A percentile compares a stretch with the other conserved stretches of the same genome.
These are phyloP conservation scores for Lactifluus subvellereus DNA, from an alignment of 768 basidiomycete genomes.

Conservation along the genomic window DNA sequence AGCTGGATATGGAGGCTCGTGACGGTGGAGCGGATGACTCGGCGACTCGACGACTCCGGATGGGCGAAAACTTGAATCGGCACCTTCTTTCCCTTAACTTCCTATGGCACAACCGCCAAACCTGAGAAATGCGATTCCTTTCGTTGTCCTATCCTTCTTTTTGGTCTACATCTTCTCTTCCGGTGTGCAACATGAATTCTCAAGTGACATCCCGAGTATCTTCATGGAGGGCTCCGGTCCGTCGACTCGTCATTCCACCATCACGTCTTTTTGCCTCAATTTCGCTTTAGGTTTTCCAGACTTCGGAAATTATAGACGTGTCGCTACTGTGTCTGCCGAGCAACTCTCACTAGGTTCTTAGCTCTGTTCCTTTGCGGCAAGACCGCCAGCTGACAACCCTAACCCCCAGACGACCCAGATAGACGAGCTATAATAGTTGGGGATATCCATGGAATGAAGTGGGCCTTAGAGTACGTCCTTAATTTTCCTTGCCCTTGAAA, in stretches of 20 bases:
- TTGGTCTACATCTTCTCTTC: conserved; percentile 40
- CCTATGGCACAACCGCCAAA: conserved; percentile 14
- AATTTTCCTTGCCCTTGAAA: neutral
- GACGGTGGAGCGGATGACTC: no score
- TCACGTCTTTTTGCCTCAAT: neutral
- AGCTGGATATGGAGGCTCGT: neutral
- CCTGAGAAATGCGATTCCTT: conserved; percentile 30
- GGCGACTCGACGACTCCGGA: no score
- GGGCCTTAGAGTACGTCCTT: conserved; percentile 54
- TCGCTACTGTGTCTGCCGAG: conserved; percentile 39
- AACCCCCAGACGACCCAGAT: conserved; percentile 40
- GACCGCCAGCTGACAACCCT: neutral
- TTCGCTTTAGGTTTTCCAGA: conserved; percentile 41
- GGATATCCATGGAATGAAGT: conserved; percentile 82
- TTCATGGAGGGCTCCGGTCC: conserved; percentile 9
- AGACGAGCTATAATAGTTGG: conserved; percentile 72
- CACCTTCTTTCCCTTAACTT: neutral
- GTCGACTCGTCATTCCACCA: neutral
- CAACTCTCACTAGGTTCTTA: conserved; percentile 52
- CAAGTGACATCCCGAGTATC: conserved; percentile 17
- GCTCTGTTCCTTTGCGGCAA: neutral
- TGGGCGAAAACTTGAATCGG: no score
- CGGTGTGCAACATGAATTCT: conserved; percentile 29
- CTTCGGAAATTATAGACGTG: conserved; percentile 45
- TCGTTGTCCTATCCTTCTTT: conserved; percentile 37